Base-by-base conservation (phyloP, 2,329 filamentous ascomycete genomes). In the Aspergillus pseudoglaucus region DNA sequence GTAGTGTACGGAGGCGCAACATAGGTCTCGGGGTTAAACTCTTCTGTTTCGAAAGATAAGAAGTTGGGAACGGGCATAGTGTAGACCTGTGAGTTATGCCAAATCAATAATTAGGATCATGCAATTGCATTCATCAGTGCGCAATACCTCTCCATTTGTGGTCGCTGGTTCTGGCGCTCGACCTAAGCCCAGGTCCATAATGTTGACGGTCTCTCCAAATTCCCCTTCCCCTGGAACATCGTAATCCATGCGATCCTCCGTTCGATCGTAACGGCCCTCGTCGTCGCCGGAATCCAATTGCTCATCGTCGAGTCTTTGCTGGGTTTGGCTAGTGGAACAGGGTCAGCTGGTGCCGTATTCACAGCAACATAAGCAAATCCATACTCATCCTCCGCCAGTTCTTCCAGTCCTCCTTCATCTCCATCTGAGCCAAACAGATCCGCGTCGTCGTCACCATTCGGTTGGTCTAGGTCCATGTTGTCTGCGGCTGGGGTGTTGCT, bases 221-320 rank as follows among this genome's bases (percentile, higher is more conserved):
- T 65, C 64, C 6, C 66, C 65, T 38, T 68, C 67, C 20, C 65
- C 67, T 4, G 62, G 65, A 42, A 67, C 66, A 43, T 68, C 72
- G 18, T 67, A 65, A 22, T 76, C 72, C 64, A 74, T 72, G 10
- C 62, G 69, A 10, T 74, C 70, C 6, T 59, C 71, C 12, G 65
- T 61, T 30, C 80, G 74, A 60, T 84, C 81, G 50, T 69, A 66
- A 40, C 80, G 74, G 39, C 70, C 77, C 52, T 78, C 72, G 55
- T 84, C 81, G 57, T 84, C 81, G 39, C 79, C 81, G 9, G 81
- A 84, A 59, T 84, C 81, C 35, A 84, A 73, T 46, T 83, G 79
- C 51, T 78, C 75, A 59, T 84, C 81, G 49, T 83, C 79, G 10
- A 84, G 69, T 52, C 70, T 73, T 50, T 77, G 75, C 48, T 67